Evolutionary conservation across 495 filamentous ascomycete species (phyloP).

Genomic region (Podospora bellae-mahoneyi): DNA sequence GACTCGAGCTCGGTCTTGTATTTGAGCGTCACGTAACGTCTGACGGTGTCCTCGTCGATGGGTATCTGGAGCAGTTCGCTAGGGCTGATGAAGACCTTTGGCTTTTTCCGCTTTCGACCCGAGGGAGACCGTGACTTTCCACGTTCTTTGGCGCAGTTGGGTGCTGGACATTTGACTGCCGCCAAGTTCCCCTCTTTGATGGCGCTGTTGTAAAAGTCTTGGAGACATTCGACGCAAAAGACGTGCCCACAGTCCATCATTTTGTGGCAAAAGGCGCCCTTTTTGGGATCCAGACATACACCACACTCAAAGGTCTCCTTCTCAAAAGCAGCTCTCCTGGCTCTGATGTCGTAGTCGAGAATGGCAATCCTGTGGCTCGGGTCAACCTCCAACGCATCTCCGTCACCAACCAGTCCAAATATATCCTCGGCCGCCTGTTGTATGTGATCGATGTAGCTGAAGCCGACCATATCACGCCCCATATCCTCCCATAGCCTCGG

Average conservation of each 20-base stretch:
- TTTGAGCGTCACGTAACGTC: constrained; percentile 83
- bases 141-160: constrained; percentile 67
- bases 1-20: constrained; percentile 88
- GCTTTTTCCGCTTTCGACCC: constrained; percentile 39
- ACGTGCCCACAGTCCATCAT: constrained; percentile 81
- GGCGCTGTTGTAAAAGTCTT: constrained; percentile 82
- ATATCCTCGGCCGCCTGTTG: constrained; percentile 73
- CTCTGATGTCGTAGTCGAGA: constrained; percentile 74
- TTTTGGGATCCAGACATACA: constrained; percentile 90
- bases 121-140: constrained; percentile 29
- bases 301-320: constrained; percentile 85
- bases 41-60: constrained; percentile 65
- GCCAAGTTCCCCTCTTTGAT: constrained; percentile 82
- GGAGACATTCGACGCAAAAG: constrained; percentile 80
- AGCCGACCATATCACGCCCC: constrained; percentile 73
- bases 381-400: constrained; percentile 52
- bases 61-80: constrained; percentile 88
- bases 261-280: constrained; percentile 74
- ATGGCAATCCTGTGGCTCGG: constrained; percentile 65
- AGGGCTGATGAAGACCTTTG: constrained; percentile 68
- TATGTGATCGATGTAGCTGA: constrained; percentile 79
- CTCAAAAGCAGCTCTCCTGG: constrained; percentile 70
- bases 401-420: constrained; percentile 64
- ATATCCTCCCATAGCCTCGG: constrained; percentile 75
- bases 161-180: constrained; percentile 70